Conservation (phyloP, 805 yeast genomes). For the Candida wancherniae region DNA sequence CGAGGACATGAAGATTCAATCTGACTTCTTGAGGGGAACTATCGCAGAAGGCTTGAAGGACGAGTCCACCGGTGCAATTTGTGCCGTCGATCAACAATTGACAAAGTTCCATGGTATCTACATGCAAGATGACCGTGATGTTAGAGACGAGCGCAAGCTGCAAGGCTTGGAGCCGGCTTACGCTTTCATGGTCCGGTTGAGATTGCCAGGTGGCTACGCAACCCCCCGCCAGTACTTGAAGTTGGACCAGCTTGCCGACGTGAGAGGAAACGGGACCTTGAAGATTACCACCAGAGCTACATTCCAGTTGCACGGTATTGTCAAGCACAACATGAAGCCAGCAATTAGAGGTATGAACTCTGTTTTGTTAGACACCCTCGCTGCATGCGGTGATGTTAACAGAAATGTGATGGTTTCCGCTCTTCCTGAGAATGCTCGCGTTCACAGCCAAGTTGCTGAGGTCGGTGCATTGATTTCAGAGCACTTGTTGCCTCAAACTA, state of each 20-base stretch:
- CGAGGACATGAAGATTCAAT: constrained; percentile 89
- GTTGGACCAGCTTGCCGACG: constrained; percentile 75
- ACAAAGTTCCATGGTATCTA: constrained; percentile 97
- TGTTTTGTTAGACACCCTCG: constrained; percentile 86
- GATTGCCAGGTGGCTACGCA: constrained; percentile 91
- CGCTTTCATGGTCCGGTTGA: constrained; percentile 93
- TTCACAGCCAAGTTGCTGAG: constrained; percentile 69
- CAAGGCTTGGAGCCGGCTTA: constrained; percentile 94
- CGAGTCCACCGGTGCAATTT: constrained; percentile 82
- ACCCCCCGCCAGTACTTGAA: constrained; percentile 85
- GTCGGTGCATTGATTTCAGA: constrained; percentile 68
- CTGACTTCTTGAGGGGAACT: constrained; percentile 88
- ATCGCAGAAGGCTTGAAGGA: constrained; percentile 83
- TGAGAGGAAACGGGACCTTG: constrained; percentile 86
- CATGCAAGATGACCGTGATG: constrained; percentile 97
- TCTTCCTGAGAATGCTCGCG: constrained; percentile 76
- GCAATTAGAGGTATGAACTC: constrained; percentile 92
- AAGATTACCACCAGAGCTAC: constrained; percentile 96
- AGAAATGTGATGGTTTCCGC: constrained; percentile 93
- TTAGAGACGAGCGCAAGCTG: constrained; percentile 86
- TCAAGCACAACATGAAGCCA: constrained; percentile 83
- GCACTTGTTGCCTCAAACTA: constrained; percentile 80
- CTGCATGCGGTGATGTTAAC: constrained; percentile 98
- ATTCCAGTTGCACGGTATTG: constrained; percentile 91
- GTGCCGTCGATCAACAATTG: constrained; percentile 86